Evolutionary conservation across 805 yeast species (phyloP).

Genomic region (Yarrowia deformans): DNA sequence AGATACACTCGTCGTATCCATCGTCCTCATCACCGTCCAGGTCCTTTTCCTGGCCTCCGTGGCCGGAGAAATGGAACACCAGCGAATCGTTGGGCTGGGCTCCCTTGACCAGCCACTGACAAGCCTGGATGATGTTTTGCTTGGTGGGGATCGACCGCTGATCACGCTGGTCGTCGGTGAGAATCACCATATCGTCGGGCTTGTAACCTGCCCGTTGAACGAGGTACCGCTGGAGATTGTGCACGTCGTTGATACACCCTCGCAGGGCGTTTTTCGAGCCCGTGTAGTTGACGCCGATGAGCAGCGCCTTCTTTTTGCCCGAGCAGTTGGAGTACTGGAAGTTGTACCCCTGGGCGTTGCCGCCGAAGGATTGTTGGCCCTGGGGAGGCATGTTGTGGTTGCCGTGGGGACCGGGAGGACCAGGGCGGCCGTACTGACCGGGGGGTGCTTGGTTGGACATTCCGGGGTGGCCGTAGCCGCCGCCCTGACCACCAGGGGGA

Average conservation of each 20-base stretch:
- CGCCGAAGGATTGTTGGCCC: constrained; percentile 24
- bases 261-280: constrained; percentile 66
- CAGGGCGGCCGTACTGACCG: constrained; percentile 8
- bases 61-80: constrained; percentile 86
- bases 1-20: constrained; percentile 74
- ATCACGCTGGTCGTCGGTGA: constrained; percentile 54
- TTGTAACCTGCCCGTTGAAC: constrained; percentile 52
- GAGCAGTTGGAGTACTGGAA: constrained; percentile 39
- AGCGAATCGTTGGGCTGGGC: constrained; percentile 80
- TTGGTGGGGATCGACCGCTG: constrained; percentile 63
- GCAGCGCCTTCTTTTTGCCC: constrained; percentile 75
- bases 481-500: background rate
- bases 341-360: constrained; percentile 9
- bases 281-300: constrained; percentile 80
- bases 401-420: constrained; percentile 17
- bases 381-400: constrained; percentile 30
- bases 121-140: constrained; percentile 75
- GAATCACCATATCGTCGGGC: constrained; percentile 52
- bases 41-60: constrained; percentile 79
- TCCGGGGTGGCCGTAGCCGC: background rate
- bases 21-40: constrained; percentile 76
- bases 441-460: constrained; percentile 11
- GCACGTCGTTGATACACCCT: constrained; percentile 83
- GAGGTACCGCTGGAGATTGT: constrained; percentile 55
- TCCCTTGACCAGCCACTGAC: constrained; percentile 79